Evolutionary conservation across 2,329 filamentous ascomycete species (phyloP).

Genomic region (Knufia petricola): DNA sequence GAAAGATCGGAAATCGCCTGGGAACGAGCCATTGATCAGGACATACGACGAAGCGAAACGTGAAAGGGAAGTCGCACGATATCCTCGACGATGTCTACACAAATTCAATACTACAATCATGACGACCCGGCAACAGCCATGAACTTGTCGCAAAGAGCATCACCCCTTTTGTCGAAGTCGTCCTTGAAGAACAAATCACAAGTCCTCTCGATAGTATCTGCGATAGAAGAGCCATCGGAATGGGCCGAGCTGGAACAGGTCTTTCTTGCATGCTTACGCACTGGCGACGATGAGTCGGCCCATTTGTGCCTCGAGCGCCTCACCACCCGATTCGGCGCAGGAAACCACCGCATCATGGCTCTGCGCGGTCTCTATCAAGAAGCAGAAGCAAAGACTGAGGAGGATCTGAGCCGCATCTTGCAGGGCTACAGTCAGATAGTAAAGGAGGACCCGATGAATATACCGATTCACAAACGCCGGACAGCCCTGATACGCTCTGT

Average conservation of each 20-base stretch:
- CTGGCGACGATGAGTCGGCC: conserved; percentile 71
- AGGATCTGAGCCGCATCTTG: conserved; percentile 59
- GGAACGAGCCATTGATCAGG: background rate
- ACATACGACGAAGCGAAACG: background rate
- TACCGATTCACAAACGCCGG: conserved; percentile 76
- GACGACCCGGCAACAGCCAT: conserved; percentile 40
- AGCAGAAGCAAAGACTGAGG: conserved; percentile 59
- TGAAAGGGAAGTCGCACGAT: background rate
- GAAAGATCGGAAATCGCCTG: too few relatives aligned
- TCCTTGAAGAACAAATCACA: conserved; percentile 40
- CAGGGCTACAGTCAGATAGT: conserved; percentile 70
- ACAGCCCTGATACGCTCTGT: conserved; percentile 70
- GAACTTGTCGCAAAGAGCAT: conserved; percentile 34
- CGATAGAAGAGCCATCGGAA: conserved; percentile 62
- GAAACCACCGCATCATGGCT: conserved; percentile 79
- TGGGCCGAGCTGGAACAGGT: conserved; percentile 86
- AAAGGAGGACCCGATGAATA: conserved; percentile 63
- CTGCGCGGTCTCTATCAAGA: conserved; percentile 76
- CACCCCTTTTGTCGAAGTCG: conserved; percentile 38
- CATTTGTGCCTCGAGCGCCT: conserved; percentile 65
- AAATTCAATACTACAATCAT: conserved; percentile 9
- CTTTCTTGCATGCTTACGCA: conserved; percentile 71
- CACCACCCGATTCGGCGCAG: conserved; percentile 66
- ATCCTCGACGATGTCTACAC: conserved; percentile 10
- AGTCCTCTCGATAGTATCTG: conserved; percentile 43